A percentile compares a stretch with the other conserved stretches of the same genome.
These are phyloP conservation scores for Dryadomyces quercivorus DNA, from an alignment of 2,329 filamentous ascomycete species.

Conservation along the genomic window DNA sequence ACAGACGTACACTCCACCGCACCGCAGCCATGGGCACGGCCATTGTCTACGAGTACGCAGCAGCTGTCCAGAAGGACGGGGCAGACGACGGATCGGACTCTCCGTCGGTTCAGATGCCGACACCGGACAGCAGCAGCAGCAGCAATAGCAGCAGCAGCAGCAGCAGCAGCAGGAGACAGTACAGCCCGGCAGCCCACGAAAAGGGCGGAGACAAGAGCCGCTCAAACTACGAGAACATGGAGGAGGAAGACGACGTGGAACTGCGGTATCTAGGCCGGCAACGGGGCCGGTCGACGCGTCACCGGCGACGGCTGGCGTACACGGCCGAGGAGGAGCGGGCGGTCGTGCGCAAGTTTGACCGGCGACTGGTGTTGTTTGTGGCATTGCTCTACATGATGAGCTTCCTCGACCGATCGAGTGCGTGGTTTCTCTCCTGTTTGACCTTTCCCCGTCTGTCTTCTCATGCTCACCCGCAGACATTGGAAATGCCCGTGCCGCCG, in stretches of 20 bases:
- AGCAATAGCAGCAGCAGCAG: neutral
- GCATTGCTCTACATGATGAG: conserved; percentile 73
- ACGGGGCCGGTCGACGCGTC: neutral
- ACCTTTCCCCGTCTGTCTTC: neutral
- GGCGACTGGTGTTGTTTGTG: conserved; percentile 66
- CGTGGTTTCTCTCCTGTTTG: conserved; percentile 16
- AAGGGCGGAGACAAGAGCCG: too few species aligned
- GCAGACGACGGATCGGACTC: neutral
- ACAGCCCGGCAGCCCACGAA: neutral
- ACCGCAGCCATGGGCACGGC: neutral
- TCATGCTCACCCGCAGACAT: conserved; percentile 31
- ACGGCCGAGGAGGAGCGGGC: conserved; percentile 57
- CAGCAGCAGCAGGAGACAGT: neutral
- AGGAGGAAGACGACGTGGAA: neutral
- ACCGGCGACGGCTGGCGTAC: conserved; percentile 22
- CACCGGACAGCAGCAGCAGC: neutral
- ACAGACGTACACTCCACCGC: too few species aligned
- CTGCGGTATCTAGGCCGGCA: neutral
- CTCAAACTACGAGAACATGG: too few species aligned
- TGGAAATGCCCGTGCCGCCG: conserved; percentile 50
- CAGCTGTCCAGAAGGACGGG: neutral
- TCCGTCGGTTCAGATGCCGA: neutral
- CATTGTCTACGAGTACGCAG: neutral
- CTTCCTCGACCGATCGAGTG: conserved; percentile 79
- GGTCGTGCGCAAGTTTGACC: conserved; percentile 66